Evolutionary conservation across 1,139 yeast genomes (phyloP), one percentile per base, ranked within the genome.

Genomic region (Lodderomyces parapsilosis): DNA sequence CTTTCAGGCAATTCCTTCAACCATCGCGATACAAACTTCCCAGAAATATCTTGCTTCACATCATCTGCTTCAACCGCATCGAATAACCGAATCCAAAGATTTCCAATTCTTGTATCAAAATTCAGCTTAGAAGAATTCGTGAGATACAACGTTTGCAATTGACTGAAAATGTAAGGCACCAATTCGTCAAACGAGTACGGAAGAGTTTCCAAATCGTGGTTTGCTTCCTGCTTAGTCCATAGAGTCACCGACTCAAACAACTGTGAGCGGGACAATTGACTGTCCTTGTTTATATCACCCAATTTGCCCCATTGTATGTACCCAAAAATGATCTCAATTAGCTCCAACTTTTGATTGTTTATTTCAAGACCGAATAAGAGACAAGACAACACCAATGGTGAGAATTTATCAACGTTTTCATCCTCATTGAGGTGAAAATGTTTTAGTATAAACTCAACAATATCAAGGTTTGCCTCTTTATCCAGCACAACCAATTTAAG

Each of bases 391-490:
- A 86, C 75, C 42, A 88, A 63, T 0, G 97, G 97, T 4, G 86
- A 67, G 57, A 91, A 96, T 13, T 75, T 71, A 0, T 79, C 68
- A n/a, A 83, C 64, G 85, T 88, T 87, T 50, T 89, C 97, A 51
- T 89, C 96, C 51, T 91, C 98, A 39, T 76, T 79, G 14, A 90
- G 80, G 51, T 87, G 80, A 62, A 88, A 91, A 36, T 77, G 75
- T 17, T 71, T 69, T 22, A 90, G 51, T 17, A 88, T 72, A 57
- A 83, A 89, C 7, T 68, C 63, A 6, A 87, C 61, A 28, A 86
- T 63, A 0, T 68, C 74, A 24, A 78, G 55, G 6, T 69, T 58
- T 1, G 47, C 44, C 3, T 42, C 33, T 4, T 40, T 38, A 5
- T 45, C 36, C 3, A 40, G 44, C n/a, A 43, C 35, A 5, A 58